phyloP scores from a whole-genome alignment of 2,329 filamentous ascomycete species.

The Pseudogymnoascus sp. region DNA sequence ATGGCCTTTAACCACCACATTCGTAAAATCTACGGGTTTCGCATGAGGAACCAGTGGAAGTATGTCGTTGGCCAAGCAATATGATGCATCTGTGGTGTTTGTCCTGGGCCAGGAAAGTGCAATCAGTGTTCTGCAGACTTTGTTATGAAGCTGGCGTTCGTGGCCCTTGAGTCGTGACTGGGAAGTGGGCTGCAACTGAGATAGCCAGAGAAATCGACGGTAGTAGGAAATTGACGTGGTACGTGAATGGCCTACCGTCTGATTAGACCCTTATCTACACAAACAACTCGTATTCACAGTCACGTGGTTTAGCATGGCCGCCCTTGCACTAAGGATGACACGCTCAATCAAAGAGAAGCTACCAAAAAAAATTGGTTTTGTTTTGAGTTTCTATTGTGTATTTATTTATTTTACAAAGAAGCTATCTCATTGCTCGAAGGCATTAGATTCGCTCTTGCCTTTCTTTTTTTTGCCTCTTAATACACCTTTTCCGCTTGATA shows the following conservation, averaged over 20 bases:
- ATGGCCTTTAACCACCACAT: slow-evolving; percentile 28
- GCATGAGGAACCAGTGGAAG: slow-evolving; percentile 27
- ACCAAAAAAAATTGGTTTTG: slow-evolving; percentile 35
- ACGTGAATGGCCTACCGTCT: not conserved
- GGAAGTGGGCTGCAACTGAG: not conserved
- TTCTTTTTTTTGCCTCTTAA: slow-evolving; percentile 10
- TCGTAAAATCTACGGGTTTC: slow-evolving; percentile 27
- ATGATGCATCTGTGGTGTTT: slow-evolving; percentile 28
- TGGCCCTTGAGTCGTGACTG: not conserved
- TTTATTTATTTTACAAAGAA: not conserved
- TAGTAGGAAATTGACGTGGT: slow-evolving; percentile 9
- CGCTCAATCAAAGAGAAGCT: slow-evolving; percentile 75
- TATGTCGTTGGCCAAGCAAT: slow-evolving; percentile 25
- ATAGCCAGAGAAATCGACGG: not conserved
- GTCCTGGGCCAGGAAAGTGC: slow-evolving; percentile 10
- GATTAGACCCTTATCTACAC: not conserved
- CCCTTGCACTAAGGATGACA: slow-evolving; percentile 92
- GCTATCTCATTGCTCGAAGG: not conserved
- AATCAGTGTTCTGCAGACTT: not conserved
- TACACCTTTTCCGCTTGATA: not conserved
- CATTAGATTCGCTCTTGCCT: not conserved
- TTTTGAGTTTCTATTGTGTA: not conserved
- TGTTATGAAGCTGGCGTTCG: slow-evolving; percentile 2
- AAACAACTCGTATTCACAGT: not conserved
- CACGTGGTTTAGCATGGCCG: too few species aligned